Base-by-base conservation (phyloP, 106 monocot species). In the Acanthochlamys bracteata region DNA sequence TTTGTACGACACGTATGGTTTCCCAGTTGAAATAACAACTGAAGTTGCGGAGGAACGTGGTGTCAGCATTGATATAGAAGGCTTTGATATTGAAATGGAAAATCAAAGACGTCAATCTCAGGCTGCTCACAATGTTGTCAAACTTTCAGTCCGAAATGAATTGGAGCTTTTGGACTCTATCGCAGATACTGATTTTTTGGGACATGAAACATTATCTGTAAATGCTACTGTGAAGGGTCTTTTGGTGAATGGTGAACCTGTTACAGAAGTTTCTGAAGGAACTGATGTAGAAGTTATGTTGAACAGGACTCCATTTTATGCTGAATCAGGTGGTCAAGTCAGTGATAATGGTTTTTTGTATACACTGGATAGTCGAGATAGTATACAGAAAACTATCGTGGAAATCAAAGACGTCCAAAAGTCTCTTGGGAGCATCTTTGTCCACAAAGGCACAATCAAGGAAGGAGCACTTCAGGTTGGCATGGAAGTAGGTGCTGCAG, bases 291-390 rank as follows among this genome's bases (percentile, higher is more conserved):
- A 98, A 27, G 83, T 98, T 53, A 40, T 98, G 60, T 81, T 98
- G 63, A 74, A 98, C 25, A 84, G 78, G 66, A 98, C 96, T 24
- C 96, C 96, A 26, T 98, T 98, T 80, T 98, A 98, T 85, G 96
- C 91, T 46, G 96, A 98, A 79, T 98, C 96, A 53, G 96, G 96
- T 56, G 96, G 96, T 53, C 96, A 98, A 64, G 76, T 98, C 22
- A 91, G 96, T 59, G 96, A 98, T 69, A 91, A 91, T 83, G 96
- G 96, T 53, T 69, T 88, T 57, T 25, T 98, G 52, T 83, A 73
- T 70, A 68, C 76, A 20, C 54, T 64, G 13, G 60, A 63, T 41
- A 67, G 25, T 69, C 76, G 75, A 59, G 73, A 77, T 78, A 49
- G 53, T 51, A 64, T 62, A 57, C 45, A 66, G 13, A 82, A 67